Evolutionary conservation across 2,329 filamentous ascomycete species (phyloP).

Genomic region (Ophiostoma fasciatum): DNA sequence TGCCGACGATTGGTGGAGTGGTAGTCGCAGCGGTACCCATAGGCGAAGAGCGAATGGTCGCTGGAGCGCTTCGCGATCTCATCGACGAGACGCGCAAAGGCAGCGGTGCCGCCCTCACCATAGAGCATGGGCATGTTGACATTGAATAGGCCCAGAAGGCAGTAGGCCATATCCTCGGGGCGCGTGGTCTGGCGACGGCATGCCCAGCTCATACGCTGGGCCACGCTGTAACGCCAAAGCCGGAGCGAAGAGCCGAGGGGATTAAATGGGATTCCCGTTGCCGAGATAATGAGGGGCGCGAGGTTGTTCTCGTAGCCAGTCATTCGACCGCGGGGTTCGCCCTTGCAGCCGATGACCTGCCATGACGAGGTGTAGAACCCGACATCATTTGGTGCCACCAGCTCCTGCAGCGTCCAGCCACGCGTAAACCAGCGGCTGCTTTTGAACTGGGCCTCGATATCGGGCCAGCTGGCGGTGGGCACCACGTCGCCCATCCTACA

Average conservation of each 20-base stretch:
- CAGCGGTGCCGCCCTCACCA: conserved; percentile 17
- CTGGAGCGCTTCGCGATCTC: conserved; percentile 11
- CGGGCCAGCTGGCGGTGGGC: background rate
- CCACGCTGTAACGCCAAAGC: too few species aligned
- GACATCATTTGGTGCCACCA: conserved; percentile 30
- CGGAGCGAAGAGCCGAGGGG: too few species aligned
- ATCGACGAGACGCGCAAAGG: conserved; percentile 15
- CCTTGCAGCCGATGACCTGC: conserved; percentile 3
- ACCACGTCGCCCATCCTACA: conserved; percentile 5
- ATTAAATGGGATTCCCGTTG: too few species aligned
- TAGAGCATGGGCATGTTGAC: conserved; percentile 19
- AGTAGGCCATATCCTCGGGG: conserved; percentile 17
- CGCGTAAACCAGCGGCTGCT: conserved; percentile 20
- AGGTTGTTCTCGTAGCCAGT: too few species aligned
- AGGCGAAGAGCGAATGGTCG: conserved; percentile 7
- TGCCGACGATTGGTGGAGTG: too few species aligned
- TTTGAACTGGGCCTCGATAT: background rate
- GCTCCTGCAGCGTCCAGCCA: conserved; percentile 52
- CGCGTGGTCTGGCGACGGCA: conserved; percentile 13
- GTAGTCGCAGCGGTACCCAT: too few species aligned
- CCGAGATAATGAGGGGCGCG: too few species aligned
- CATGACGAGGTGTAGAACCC: conserved; percentile 14
- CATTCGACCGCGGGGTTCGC: too few species aligned
- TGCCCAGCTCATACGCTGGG: conserved; percentile 18
- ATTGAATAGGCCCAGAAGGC: conserved; percentile 18